phyloP scores from a whole-genome alignment of 73 alveolate species.

The Paramecium caudatum region DNA sequence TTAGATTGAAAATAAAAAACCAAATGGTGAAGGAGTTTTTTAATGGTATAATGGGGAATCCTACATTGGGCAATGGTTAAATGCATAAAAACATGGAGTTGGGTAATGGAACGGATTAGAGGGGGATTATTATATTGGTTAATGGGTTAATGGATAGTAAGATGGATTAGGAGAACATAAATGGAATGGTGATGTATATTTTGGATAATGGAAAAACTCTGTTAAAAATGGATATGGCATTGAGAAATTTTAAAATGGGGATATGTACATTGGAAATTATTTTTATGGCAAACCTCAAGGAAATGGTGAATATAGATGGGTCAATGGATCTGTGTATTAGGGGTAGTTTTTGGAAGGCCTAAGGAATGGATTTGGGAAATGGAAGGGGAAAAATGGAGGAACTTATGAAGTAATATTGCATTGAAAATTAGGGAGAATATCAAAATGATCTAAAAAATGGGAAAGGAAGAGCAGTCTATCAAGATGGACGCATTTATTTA shows the following conservation, averaged over 20 bases:
- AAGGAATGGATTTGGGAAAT: conserved; percentile 84
- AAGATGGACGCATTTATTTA: not conserved
- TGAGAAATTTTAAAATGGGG: conserved; percentile 83
- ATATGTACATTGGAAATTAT: conserved; percentile 82
- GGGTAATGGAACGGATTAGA: conserved; percentile 44
- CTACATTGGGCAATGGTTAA: conserved; percentile 51
- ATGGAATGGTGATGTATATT: conserved; percentile 78
- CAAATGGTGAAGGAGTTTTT: conserved; percentile 58
- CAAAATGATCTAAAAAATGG: conserved; percentile 17
- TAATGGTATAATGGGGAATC: conserved; percentile 69
- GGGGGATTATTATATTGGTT: conserved; percentile 58
- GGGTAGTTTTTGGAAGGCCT: conserved; percentile 81
- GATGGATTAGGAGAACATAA: conserved; percentile 70
- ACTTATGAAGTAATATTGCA: not conserved
- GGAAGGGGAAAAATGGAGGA: conserved; percentile 8
- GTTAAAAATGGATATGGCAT: conserved; percentile 87
- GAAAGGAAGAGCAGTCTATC: not conserved
- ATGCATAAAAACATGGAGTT: conserved; percentile 69
- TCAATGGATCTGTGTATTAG: conserved; percentile 78
- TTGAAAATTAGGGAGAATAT: conserved; percentile 23
- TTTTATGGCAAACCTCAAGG: conserved; percentile 83
- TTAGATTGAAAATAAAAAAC: not conserved
- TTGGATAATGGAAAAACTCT: conserved; percentile 82
- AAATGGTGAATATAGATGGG: conserved; percentile 85
- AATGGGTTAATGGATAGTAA: conserved; percentile 49